These are phyloP conservation scores for Eutypella sp. DNA, from an alignment of 2,329 filamentous ascomycete genomes.

Conservation along the genomic window DNA sequence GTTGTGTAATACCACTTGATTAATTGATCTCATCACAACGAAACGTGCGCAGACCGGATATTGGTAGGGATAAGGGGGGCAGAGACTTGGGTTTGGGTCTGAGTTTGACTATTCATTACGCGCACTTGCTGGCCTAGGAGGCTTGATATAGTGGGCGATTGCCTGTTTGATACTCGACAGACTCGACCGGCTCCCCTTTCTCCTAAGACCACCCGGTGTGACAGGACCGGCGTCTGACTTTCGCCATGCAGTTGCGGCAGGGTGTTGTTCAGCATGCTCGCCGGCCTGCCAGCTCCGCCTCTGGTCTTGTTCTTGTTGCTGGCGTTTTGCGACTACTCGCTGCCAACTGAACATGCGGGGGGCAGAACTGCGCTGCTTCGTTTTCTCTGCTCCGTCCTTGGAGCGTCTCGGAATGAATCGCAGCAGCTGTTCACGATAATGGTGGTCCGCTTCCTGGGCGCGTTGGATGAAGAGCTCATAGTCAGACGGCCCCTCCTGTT, in stretches of 20 bases:
- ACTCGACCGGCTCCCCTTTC: neutral
- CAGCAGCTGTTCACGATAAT: neutral
- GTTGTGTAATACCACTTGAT: no score
- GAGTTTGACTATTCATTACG: neutral
- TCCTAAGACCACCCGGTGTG: neutral
- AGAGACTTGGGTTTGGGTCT: neutral
- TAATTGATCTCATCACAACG: no score
- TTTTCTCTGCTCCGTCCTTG: neutral
- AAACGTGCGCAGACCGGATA: no score
- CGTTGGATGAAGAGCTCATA: neutral
- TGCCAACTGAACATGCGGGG: neutral
- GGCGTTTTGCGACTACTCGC: neutral
- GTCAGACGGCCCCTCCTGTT: neutral
- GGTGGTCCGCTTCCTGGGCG: neutral
- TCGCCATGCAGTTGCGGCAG: neutral
- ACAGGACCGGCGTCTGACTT: neutral
- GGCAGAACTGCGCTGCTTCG: neutral
- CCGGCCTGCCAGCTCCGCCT: neutral
- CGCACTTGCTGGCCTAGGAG: neutral
- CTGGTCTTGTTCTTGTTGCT: neutral
- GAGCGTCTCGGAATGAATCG: neutral
- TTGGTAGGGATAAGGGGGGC: neutral
- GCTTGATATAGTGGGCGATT: neutral
- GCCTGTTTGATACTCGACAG: neutral
- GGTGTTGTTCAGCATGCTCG: neutral